A percentile compares a stretch with the other conserved stretches of the same genome.
Evolutionary conservation across 2,329 filamentous ascomycete genomes (phyloP).

Genomic region (Epichloe glyceriae): DNA sequence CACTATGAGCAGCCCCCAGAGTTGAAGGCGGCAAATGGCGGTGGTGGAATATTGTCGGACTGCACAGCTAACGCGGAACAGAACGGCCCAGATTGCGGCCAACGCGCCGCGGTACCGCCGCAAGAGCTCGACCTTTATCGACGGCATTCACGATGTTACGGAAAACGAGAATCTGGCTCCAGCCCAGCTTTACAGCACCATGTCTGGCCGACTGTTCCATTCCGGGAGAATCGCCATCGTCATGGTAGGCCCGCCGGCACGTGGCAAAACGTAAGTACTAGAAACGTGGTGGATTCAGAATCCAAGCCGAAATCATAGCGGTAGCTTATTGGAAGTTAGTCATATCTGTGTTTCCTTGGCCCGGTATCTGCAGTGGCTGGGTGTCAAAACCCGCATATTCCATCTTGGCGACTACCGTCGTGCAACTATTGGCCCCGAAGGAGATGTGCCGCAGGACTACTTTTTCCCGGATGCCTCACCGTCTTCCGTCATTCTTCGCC

Average conservation of each 20-base stretch:
- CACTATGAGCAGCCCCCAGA: not conserved
- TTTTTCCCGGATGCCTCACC: conserved; percentile 94
- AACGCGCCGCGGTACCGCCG: conserved; percentile 83
- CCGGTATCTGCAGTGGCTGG: conserved; percentile 89
- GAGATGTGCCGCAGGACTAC: conserved; percentile 87
- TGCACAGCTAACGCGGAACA: conserved; percentile 21
- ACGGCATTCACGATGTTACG: conserved; percentile 88
- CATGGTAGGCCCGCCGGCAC: conserved; percentile 86
- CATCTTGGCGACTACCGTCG: conserved; percentile 93
- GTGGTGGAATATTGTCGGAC: not conserved
- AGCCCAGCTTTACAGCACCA: conserved; percentile 94
- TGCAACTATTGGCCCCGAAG: conserved; percentile 72
- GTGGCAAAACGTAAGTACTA: conserved; percentile 72
- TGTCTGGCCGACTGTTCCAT: conserved; percentile 93
- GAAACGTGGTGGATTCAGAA: not conserved
- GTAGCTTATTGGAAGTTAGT: conserved; percentile 26
- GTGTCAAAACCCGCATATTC: conserved; percentile 96
- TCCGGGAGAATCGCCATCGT: conserved; percentile 95
- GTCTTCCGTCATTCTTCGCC: conserved; percentile 79
- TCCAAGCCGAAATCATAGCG: not conserved
- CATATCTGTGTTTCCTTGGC: conserved; percentile 94
- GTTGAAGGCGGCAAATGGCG: not conserved
- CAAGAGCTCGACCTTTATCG: conserved; percentile 90
- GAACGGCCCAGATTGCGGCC: conserved; percentile 82
- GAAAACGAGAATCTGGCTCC: conserved; percentile 76